These are phyloP conservation scores for Seiridium cupressi DNA, from an alignment of 2,329 filamentous ascomycete genomes.

Conservation along the genomic window DNA sequence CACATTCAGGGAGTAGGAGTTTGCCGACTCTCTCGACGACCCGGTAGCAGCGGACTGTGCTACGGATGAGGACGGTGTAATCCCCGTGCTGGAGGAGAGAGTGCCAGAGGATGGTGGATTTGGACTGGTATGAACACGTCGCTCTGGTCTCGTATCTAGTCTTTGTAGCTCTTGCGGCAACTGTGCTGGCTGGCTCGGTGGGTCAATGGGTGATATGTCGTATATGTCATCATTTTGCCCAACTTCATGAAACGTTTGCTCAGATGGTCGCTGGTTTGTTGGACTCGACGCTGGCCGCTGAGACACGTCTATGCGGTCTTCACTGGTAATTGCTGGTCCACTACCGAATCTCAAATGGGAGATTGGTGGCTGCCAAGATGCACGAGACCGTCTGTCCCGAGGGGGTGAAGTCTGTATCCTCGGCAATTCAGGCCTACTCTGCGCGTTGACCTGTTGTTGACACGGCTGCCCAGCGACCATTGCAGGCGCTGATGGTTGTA, in stretches of 20 bases:
- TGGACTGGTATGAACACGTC: constrained; percentile 9
- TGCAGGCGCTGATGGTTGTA: constrained; percentile 7
- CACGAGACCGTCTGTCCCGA: constrained; percentile 14
- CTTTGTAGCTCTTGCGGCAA: constrained; percentile 28
- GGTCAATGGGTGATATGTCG: constrained; percentile 23
- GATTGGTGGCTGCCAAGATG: constrained; percentile 16
- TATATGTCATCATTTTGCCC: constrained; percentile 24
- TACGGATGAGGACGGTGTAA: constrained; percentile 21
- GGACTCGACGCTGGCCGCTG: constrained; percentile 15
- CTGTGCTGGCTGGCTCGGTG: constrained; percentile 18
- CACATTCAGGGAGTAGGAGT: constrained; percentile 14
- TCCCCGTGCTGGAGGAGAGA: constrained; percentile 18
- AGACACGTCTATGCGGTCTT: neutral
- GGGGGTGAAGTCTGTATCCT: constrained; percentile 24
- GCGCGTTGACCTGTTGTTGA: constrained; percentile 9
- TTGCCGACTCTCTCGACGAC: constrained; percentile 14
- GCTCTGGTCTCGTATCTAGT: constrained; percentile 18
- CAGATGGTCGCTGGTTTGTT: constrained; percentile 11
- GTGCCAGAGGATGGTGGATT: constrained; percentile 20
- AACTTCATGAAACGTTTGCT: neutral
- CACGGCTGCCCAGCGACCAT: constrained; percentile 10
- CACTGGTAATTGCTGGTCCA: neutral
- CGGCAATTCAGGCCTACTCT: constrained; percentile 24
- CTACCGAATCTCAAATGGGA: constrained; percentile 12
- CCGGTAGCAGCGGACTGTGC: constrained; percentile 14